Conservation (phyloP, 306 rosid genomes). For the Acacia acuminata region DNA sequence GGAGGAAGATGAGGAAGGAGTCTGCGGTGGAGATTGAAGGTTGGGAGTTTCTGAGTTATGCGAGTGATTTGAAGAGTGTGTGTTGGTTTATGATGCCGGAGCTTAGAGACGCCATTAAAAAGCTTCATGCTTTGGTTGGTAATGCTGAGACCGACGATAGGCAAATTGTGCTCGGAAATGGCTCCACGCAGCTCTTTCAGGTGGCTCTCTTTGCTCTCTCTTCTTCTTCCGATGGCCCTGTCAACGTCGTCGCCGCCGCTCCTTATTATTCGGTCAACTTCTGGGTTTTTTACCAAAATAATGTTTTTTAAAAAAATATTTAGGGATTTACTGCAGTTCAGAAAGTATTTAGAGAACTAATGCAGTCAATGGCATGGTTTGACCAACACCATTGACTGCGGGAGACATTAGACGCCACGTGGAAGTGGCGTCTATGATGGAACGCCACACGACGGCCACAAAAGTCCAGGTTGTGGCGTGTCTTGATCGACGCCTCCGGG, state of each 20-base stretch:
- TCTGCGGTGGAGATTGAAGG: conserved; percentile 65
- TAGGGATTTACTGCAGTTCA: too few species aligned
- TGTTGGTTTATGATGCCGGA: conserved; percentile 75
- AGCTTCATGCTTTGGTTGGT: conserved; percentile 57
- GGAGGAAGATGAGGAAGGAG: conserved; percentile 61
- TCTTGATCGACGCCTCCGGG: too few species aligned
- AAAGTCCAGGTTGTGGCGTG: too few species aligned
- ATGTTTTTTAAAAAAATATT: too few species aligned
- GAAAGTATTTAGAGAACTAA: too few species aligned
- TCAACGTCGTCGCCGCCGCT: conserved; percentile 62
- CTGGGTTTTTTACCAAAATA: too few species aligned
- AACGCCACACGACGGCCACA: too few species aligned
- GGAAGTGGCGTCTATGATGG: too few species aligned
- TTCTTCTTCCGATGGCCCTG: conserved; percentile 14
- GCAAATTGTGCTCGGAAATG: conserved; percentile 69
- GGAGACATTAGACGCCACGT: too few species aligned
- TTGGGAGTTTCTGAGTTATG: conserved; percentile 57
- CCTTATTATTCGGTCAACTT: conserved; percentile 77
- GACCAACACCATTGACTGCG: too few species aligned
- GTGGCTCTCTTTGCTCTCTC: conserved; percentile 66
- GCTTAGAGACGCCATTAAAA: conserved; percentile 43
- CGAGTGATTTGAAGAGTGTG: conserved; percentile 33
- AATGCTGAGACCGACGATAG: conserved; percentile 55
- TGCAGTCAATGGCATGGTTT: too few species aligned
- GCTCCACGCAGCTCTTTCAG: conserved; percentile 73